Evolutionary conservation across 2,329 filamentous ascomycete genomes (phyloP).

Genomic region (Plectosphaerella cucumerina): DNA sequence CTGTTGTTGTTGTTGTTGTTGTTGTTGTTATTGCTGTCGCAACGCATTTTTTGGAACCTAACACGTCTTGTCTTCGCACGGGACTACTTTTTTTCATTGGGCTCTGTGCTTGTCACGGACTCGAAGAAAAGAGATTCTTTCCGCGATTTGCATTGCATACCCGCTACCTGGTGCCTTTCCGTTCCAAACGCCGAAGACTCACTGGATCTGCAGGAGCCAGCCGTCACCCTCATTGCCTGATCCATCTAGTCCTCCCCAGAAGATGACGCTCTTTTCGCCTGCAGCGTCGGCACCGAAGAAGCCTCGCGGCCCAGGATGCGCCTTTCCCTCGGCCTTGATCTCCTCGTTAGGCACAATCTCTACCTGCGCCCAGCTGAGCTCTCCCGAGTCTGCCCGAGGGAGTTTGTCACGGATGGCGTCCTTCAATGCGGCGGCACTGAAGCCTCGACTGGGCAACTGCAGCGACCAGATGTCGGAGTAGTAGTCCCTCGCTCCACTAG

Average conservation of each 20-base stretch:
- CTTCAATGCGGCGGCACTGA: constrained; percentile 43
- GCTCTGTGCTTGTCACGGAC: neutral
- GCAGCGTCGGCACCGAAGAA: constrained; percentile 35
- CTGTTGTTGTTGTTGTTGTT: neutral
- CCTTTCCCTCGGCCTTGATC: constrained; percentile 34
- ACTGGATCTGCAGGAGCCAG: constrained; percentile 27
- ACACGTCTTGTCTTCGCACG: neutral
- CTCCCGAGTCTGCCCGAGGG: constrained; percentile 37
- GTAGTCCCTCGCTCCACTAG: constrained; percentile 13
- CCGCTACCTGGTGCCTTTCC: neutral
- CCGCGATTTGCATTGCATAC: neutral
- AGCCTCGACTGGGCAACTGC: constrained; percentile 42
- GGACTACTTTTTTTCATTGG: neutral
- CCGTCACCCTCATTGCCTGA: constrained; percentile 34
- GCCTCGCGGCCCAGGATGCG: constrained; percentile 31
- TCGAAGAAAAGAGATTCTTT: neutral
- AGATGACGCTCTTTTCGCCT: constrained; percentile 40
- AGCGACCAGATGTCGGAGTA: constrained; percentile 47
- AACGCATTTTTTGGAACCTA: neutral
- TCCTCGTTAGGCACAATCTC: constrained; percentile 39
- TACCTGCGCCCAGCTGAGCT: constrained; percentile 45
- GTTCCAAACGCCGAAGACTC: neutral
- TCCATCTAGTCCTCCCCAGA: constrained; percentile 48
- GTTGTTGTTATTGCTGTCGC: neutral
- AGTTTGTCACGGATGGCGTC: constrained; percentile 41